Conservation (phyloP, 2,329 filamentous ascomycete genomes). For the Colletotrichum neosansevieriae region DNA sequence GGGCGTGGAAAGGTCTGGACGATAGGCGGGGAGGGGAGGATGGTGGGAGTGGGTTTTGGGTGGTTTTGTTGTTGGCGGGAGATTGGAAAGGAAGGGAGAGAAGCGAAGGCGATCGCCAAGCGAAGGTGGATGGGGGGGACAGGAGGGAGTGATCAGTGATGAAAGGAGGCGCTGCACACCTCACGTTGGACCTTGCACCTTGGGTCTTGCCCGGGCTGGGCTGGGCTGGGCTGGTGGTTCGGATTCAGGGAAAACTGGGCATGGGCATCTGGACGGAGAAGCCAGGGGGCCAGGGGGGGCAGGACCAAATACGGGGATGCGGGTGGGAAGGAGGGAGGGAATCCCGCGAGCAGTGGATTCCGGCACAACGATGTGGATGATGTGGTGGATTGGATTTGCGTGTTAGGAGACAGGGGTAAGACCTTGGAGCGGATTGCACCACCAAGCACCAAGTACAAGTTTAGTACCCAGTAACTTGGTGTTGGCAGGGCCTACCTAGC, state of each 20-base stretch:
- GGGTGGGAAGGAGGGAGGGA: constrained; percentile 14
- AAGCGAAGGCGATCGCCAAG: constrained; percentile 35
- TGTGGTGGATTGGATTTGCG: constrained; percentile 12
- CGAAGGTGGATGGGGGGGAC: constrained; percentile 36
- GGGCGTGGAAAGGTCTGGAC: constrained; percentile 24
- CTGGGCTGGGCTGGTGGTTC: constrained; percentile 13
- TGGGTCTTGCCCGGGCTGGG: neutral
- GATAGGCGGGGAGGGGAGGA: constrained; percentile 15
- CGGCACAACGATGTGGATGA: constrained; percentile 5
- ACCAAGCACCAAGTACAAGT: neutral
- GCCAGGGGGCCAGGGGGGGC: neutral
- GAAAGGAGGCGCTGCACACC: constrained; percentile 31
- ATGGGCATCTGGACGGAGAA: constrained; percentile 10
- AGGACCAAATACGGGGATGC: constrained; percentile 26
- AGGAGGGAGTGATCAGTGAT: constrained; percentile 24
- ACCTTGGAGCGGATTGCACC: too few relatives aligned
- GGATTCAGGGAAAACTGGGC: constrained; percentile 37
- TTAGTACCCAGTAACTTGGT: constrained; percentile 18
- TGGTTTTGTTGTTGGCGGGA: constrained; percentile 33
- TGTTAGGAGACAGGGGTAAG: constrained; percentile 31
- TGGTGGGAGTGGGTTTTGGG: constrained; percentile 24
- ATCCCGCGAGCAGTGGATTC: constrained; percentile 20
- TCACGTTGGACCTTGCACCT: neutral
- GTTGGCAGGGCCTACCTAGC: constrained; percentile 20
- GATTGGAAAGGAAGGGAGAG: constrained; percentile 35